Conservation (phyloP, 2,329 filamentous ascomycete species). For the Talaromyces atroroseus region DNA sequence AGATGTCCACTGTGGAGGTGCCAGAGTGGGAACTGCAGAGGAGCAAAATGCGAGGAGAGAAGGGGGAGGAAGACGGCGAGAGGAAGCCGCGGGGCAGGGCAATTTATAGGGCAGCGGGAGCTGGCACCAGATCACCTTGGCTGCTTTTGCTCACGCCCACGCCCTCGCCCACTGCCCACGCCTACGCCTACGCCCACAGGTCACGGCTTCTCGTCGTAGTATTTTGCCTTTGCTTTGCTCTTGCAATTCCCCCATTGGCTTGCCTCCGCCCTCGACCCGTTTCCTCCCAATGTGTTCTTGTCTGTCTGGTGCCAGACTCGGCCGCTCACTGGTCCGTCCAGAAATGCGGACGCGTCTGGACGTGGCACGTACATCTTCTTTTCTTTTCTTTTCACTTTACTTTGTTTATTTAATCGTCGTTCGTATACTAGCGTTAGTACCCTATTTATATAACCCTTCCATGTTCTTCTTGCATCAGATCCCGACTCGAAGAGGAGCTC, state of each 20-base stretch:
- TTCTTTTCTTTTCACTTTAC: too few species aligned
- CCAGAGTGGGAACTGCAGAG: conserved; percentile 19
- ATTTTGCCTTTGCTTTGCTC: conserved; percentile 1
- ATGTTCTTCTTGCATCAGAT: neutral
- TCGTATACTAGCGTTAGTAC: too few species aligned
- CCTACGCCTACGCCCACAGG: neutral
- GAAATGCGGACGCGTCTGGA: conserved; percentile 7
- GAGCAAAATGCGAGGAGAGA: conserved; percentile 32
- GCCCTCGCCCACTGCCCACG: neutral
- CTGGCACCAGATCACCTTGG: conserved; percentile 38
- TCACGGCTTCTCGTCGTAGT: neutral
- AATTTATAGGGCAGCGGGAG: conserved; percentile 39
- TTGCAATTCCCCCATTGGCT: conserved; percentile 8
- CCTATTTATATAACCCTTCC: too few species aligned
- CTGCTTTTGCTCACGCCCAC: conserved; percentile 2
- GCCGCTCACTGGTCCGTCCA: conserved; percentile 7
- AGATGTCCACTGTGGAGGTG: conserved; percentile 2
- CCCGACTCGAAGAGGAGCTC: neutral
- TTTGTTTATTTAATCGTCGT: neutral
- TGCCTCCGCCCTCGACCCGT: conserved; percentile 1
- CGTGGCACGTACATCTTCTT: neutral
- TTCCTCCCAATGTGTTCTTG: conserved; percentile 16
- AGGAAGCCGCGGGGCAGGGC: conserved; percentile 36
- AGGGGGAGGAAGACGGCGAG: conserved; percentile 33
- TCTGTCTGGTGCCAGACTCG: conserved; percentile 7